Percentiles rank a stretch among this genome's conserved stretches.
Evolutionary conservation across 129 eudicot genomes (phyloP).

Genomic region (Flaveria brownii): DNA sequence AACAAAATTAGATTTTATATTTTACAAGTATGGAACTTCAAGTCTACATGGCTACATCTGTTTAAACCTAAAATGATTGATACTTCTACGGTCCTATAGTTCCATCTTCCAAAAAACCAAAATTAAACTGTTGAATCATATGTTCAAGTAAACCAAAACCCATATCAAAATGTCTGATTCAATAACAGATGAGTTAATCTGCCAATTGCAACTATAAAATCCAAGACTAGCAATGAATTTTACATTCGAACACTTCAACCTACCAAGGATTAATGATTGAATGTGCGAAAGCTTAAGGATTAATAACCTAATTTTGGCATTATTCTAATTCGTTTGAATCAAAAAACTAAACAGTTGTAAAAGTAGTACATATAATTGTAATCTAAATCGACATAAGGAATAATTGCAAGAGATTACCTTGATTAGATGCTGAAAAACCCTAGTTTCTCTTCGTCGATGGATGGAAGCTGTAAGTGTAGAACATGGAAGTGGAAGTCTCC

Average conservation of each 20-base stretch:
- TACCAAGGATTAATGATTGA: background rate
- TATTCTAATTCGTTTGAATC: background rate
- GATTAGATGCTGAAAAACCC: conserved; percentile 32
- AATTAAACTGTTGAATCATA: background rate
- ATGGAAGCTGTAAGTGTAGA: background rate
- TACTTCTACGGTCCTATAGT: background rate
- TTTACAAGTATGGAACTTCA: too few relatives aligned
- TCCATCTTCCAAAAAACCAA: background rate
- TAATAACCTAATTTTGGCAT: background rate
- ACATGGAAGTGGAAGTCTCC: background rate
- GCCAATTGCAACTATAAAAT: background rate
- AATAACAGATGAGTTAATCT: background rate
- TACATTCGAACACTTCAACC: background rate
- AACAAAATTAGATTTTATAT: too few relatives aligned
- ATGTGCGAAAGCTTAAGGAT: background rate
- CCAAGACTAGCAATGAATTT: background rate
- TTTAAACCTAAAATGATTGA: too few relatives aligned
- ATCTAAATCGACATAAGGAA: background rate
- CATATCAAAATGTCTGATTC: background rate
- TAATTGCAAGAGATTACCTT: conserved; percentile 14
- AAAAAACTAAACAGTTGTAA: background rate
- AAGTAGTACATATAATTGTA: background rate
- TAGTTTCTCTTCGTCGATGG: conserved; percentile 12
- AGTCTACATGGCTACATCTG: too few relatives aligned
- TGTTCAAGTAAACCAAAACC: conserved; percentile 10